Base-by-base conservation (phyloP, 2,329 filamentous ascomycete species). In the Talaromyces sp. region DNA sequence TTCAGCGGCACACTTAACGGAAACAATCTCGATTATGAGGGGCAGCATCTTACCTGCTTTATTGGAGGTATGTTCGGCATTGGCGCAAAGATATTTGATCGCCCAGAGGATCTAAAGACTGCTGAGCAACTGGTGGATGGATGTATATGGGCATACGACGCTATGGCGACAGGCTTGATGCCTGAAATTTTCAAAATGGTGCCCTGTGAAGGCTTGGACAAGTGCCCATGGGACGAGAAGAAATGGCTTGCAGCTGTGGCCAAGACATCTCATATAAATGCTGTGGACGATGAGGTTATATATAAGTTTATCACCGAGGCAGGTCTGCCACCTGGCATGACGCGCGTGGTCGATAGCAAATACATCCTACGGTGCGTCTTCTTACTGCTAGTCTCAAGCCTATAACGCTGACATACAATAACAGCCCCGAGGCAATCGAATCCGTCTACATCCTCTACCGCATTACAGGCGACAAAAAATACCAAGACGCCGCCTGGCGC, bases 61-160 rank as follows among this genome's bases (percentile, higher is more conserved):
- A 78, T 85, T 2, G 86, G 86, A 27, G 86, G 85, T 62, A 88
- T 87, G 80, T 84, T 87, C 58, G 86, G 82, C 0, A 76, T 88
- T 0, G 87, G 84, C 10, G 83, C 85, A 5, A 85, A 83, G 69
- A 73, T 88, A 0, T 87, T 88, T 71, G 74, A 81, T 22, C 79
- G 83, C 9, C 73, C 81, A 0, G 78, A 80, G n/a, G 85, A 88
- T 67, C 76, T 88, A 57, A 74, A 77, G 1, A 82, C 86, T 56
- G 87, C 84, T 5, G 79, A 81, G 35, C 84, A 85, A 69, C 75
- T 88, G 54, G 83, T 84, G 0, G 82, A 88, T 62, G 84, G 84
- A 2, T 88, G 86, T 70, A 82, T 88, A 35, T 89, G 85, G 85
- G 82, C 84, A 0, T 88, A 88, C 73, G 81, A 84, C 65, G 75